A percentile compares a stretch with the other conserved stretches of the same genome.
These are phyloP conservation scores for Aspergillus leporis DNA, from an alignment of 495 filamentous ascomycete genomes.

Conservation along the genomic window DNA sequence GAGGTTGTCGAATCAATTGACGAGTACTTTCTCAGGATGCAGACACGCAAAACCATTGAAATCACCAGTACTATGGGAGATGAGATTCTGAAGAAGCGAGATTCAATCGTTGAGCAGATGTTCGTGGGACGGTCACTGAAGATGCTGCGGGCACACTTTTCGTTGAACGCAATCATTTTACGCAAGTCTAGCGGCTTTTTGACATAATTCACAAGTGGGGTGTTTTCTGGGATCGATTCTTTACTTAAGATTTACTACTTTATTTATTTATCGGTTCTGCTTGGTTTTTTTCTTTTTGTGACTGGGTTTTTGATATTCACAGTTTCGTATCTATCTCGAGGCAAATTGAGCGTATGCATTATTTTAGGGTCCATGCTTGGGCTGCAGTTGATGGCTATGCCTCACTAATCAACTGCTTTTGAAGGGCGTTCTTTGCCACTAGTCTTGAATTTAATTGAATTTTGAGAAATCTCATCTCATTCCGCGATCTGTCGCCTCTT, in stretches of 20 bases:
- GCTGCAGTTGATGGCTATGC: background rate
- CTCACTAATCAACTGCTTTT: background rate
- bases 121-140: constrained; percentile 16
- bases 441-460: too few species aligned
- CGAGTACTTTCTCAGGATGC: constrained; percentile 43
- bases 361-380: background rate
- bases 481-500: too few species aligned
- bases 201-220: background rate
- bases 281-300: background rate
- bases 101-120: constrained; percentile 9
- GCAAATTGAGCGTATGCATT: background rate
- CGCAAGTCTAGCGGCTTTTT: background rate
- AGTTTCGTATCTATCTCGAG: background rate
- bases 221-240: background rate
- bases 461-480: too few species aligned
- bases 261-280: background rate
- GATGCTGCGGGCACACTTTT: background rate
- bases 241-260: background rate
- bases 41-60: constrained; percentile 25
- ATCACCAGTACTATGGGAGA: constrained; percentile 32
- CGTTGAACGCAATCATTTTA: background rate
- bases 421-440: background rate
- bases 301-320: background rate
- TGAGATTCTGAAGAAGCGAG: constrained; percentile 13
- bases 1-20: constrained; percentile 57